Evolutionary conservation across 2,329 filamentous ascomycete genomes (phyloP).

Genomic region (Beauveria caledonica): DNA sequence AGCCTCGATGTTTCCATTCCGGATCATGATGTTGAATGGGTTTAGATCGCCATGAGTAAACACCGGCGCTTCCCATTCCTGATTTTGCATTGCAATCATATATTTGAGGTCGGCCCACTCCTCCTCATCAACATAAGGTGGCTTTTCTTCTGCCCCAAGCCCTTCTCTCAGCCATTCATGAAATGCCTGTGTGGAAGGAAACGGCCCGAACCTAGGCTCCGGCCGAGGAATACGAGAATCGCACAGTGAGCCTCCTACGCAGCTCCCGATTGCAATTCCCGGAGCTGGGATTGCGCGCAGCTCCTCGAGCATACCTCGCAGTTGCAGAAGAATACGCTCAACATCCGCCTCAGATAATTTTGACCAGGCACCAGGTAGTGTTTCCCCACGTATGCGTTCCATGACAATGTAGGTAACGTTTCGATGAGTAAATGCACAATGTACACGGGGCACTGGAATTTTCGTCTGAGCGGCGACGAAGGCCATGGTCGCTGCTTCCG

Average conservation of each 20-base stretch:
- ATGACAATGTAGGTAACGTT: constrained; percentile 22
- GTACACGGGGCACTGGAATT: constrained; percentile 22
- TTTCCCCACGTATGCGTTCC: constrained; percentile 17
- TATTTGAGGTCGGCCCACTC: constrained; percentile 18
- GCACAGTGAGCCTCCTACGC: constrained; percentile 19
- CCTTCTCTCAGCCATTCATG: constrained; percentile 23
- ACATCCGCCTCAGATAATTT: constrained; percentile 19
- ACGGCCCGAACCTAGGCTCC: constrained; percentile 22
- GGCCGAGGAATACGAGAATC: constrained; percentile 19
- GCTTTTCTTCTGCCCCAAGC: constrained; percentile 19
- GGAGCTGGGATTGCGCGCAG: constrained; percentile 19
- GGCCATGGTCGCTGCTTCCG: constrained; percentile 23
- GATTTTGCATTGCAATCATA: constrained; percentile 19
- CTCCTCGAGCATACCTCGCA: constrained; percentile 20
- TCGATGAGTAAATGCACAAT: constrained; percentile 16
- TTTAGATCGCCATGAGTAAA: constrained; percentile 22
- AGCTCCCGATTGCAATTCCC: constrained; percentile 17
- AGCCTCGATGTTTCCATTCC: constrained; percentile 18
- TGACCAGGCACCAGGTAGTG: constrained; percentile 16
- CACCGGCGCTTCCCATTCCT: constrained; percentile 18
- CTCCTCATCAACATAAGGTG: constrained; percentile 17
- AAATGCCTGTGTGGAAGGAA: constrained; percentile 23
- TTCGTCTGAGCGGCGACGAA: constrained; percentile 21
- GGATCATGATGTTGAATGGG: constrained; percentile 22
- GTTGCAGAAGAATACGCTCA: constrained; percentile 16